Conservation (phyloP, 2,329 filamentous ascomycete genomes). For the Talaromyces marneffei region DNA sequence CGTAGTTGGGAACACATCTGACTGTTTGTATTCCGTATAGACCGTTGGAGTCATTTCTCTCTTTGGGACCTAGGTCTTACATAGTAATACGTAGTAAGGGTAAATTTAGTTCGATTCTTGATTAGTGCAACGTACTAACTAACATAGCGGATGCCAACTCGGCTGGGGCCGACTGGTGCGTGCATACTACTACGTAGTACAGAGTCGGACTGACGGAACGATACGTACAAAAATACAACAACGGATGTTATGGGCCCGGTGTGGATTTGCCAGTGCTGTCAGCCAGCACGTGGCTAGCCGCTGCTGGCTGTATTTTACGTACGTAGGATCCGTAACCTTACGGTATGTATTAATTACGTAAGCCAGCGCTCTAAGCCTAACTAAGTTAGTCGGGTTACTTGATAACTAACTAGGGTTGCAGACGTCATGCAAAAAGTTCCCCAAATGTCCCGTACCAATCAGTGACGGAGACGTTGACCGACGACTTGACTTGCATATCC, state of each 20-base stretch:
- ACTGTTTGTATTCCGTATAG: background rate
- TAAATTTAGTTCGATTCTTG: background rate
- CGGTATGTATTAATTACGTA: background rate
- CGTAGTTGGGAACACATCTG: background rate
- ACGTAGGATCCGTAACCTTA: background rate
- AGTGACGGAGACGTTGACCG: background rate
- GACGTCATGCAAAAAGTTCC: constrained; percentile 9
- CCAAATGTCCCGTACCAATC: constrained; percentile 8
- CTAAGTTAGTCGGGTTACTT: no score
- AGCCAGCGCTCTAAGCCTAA: background rate
- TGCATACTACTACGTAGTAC: no score
- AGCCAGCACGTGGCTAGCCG: constrained; percentile 2
- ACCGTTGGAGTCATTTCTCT: background rate
- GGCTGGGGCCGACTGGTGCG: constrained; percentile 5
- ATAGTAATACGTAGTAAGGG: no score
- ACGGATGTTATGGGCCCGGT: background rate
- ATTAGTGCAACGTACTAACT: background rate
- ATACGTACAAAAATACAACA: background rate
- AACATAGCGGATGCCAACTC: constrained; percentile 4
- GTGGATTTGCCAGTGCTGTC: background rate
- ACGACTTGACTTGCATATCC: background rate
- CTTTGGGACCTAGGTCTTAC: background rate
- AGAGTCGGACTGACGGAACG: no score
- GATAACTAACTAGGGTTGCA: background rate
- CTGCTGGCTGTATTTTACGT: background rate